Base-by-base conservation (phyloP, 2,329 filamentous ascomycete species). In the Monilinia vaccinii-corymbosi region DNA sequence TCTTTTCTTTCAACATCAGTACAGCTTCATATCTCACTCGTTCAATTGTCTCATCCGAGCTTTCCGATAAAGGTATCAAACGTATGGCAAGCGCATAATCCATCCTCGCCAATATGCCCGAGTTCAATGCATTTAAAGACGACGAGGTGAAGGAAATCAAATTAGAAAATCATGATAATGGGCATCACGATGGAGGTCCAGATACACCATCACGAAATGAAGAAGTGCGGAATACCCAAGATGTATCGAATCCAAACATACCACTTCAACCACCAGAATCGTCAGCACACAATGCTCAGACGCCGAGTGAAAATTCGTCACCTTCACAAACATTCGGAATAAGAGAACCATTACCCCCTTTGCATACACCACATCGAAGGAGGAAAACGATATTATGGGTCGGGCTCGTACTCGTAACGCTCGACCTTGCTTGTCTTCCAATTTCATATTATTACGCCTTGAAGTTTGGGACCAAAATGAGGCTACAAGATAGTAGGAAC, bases 381-480 rank as follows among this genome's bases (percentile, higher is more conserved):
- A 56, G 67, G 28, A 62, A 47, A 46, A 44, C 65, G 10, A 61
- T 62, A 23, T 49, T 68, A 32, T 56, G 50, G 50, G 21, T 63
- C 46, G 67, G 65, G 6, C 48, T 68, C 23, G 38, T 56, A 4
- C 38, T 66, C 16, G 58, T 62, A 21, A 62, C 62, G 13, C 56
- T 68, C 50, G 67, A 69, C 60, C 62, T 69, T n/a, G 64, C 61
- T 38, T 61, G 58, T 44, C 50, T 69, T 5, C 67, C 67, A 18
- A 67, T 69, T 34, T 62, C 63, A 23, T 69, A 68, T 38, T 69
- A 65, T 38, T 69, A 68, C 63, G 66, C 68, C 13, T 63, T 69
- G 46, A 66, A 63, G 13, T 69, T 65, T 56, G 67, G 62, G 14
- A 69, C 66, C 8, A 60, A 60, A 25, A 46, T 69, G 13, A 63